Conservation (phyloP, 768 basidiomycete genomes). For the Kwoniella botswanensis region DNA sequence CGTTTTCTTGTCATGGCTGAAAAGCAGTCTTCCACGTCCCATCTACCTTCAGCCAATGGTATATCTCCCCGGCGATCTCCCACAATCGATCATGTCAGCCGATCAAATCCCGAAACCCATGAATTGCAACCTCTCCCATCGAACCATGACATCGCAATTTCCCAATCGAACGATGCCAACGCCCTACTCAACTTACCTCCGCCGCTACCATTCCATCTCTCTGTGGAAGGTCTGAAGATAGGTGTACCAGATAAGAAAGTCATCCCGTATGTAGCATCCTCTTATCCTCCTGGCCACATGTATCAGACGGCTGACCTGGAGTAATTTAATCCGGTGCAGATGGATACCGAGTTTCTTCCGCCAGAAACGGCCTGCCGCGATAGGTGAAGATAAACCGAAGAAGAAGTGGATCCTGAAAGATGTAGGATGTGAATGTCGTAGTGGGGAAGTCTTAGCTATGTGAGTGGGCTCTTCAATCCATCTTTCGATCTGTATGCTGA, state of each 20-base stretch:
- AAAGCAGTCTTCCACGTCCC: no score
- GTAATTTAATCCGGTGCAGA: background rate
- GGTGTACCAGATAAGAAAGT: slow-evolving; percentile 36
- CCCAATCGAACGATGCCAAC: slow-evolving; percentile 7
- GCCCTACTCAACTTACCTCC: slow-evolving; percentile 45
- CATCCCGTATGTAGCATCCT: slow-evolving; percentile 4
- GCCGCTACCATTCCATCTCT: slow-evolving; percentile 39
- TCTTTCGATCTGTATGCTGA: no score
- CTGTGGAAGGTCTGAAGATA: slow-evolving; percentile 36
- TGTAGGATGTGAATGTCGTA: slow-evolving; percentile 51
- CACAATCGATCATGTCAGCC: background rate
- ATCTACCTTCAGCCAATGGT: no score
- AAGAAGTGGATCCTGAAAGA: slow-evolving; percentile 54
- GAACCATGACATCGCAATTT: background rate
- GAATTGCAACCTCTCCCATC: background rate
- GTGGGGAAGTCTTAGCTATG: slow-evolving; percentile 61
- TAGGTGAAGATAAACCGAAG: slow-evolving; percentile 23
- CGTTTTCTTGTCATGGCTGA: no score
- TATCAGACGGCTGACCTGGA: no score
- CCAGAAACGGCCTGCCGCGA: slow-evolving; percentile 7
- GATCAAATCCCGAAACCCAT: background rate
- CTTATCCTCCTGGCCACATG: no score
- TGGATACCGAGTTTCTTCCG: slow-evolving; percentile 31
- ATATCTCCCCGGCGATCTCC: no score
- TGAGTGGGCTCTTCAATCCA: slow-evolving; percentile 28